Evolutionary conservation across 2,329 filamentous ascomycete genomes (phyloP).

Genomic region (Phialophora expanda): DNA sequence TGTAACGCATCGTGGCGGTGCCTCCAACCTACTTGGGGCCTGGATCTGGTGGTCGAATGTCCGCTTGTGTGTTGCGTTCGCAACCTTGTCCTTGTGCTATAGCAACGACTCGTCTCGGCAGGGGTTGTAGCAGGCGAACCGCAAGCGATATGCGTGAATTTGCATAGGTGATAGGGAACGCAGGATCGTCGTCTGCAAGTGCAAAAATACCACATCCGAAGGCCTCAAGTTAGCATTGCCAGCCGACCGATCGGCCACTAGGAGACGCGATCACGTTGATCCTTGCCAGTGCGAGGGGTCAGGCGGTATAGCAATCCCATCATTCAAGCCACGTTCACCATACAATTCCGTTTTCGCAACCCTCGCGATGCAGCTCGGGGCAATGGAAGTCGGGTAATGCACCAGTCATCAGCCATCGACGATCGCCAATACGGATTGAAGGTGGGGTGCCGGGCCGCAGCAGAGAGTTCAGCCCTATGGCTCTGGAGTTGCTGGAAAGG

Average conservation of each 20-base stretch:
- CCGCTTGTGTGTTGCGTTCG: background rate
- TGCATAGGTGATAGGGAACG: background rate
- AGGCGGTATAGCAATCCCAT: background rate
- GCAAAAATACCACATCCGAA: constrained; percentile 17
- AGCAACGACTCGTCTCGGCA: background rate
- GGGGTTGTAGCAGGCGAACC: background rate
- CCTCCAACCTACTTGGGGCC: background rate
- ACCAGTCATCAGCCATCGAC: background rate
- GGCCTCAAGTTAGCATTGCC: constrained; percentile 2
- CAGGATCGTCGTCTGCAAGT: constrained; percentile 2
- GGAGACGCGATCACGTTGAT: background rate
- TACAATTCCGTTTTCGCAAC: background rate
- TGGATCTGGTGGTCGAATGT: background rate
- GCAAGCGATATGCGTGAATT: background rate
- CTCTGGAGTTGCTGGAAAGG: background rate
- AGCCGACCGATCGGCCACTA: constrained; percentile 1
- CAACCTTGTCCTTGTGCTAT: background rate
- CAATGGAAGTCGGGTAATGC: background rate
- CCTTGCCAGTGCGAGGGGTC: background rate
- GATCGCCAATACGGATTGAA: background rate
- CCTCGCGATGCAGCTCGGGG: background rate
- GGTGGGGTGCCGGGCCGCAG: background rate
- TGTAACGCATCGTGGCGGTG: background rate
- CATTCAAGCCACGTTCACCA: background rate
- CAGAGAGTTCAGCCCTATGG: constrained; percentile 7